These are phyloP conservation scores for Lasiosphaeria miniovina DNA, from an alignment of 495 filamentous ascomycete species.

Conservation along the genomic window DNA sequence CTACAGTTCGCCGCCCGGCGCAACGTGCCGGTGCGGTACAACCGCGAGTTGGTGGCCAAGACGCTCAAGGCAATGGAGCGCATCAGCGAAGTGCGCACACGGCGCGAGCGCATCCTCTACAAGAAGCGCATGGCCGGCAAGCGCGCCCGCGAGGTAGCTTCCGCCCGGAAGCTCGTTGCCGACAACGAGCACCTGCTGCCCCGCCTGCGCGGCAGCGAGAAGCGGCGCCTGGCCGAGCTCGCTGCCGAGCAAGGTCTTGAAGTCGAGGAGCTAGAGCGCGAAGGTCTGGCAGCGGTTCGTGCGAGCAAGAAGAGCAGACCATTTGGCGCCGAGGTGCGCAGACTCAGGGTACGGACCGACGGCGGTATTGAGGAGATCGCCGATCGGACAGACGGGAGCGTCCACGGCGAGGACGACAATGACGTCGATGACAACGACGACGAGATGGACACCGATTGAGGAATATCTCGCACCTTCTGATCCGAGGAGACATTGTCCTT, in stretches of 20 bases:
- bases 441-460: conserved; percentile 68
- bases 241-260: conserved; percentile 48
- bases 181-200: conserved; percentile 87
- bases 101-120: conserved; percentile 86
- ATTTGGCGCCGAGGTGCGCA: conserved; percentile 60
- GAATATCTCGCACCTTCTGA: not conserved
- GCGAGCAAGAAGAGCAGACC: conserved; percentile 43
- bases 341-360: conserved; percentile 61
- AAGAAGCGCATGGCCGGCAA: conserved; percentile 89
- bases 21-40: conserved; percentile 93
- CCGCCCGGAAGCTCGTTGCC: conserved; percentile 81
- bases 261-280: conserved; percentile 53
- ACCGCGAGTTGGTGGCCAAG: conserved; percentile 80
- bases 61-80: conserved; percentile 91
- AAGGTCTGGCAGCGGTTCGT: conserved; percentile 28
- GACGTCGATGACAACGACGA: conserved; percentile 47
- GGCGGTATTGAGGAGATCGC: conserved; percentile 59
- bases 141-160: conserved; percentile 70
- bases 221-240: conserved; percentile 48
- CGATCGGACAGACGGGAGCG: conserved; percentile 23
- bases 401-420: conserved; percentile 34
- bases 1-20: conserved; percentile 88
- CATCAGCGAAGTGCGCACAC: conserved; percentile 77
- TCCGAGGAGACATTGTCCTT: too few relatives aligned
- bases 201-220: conserved; percentile 55